These are phyloP conservation scores for Lachnellula subtilissima DNA, from an alignment of 2,329 filamentous ascomycete genomes.

Conservation along the genomic window DNA sequence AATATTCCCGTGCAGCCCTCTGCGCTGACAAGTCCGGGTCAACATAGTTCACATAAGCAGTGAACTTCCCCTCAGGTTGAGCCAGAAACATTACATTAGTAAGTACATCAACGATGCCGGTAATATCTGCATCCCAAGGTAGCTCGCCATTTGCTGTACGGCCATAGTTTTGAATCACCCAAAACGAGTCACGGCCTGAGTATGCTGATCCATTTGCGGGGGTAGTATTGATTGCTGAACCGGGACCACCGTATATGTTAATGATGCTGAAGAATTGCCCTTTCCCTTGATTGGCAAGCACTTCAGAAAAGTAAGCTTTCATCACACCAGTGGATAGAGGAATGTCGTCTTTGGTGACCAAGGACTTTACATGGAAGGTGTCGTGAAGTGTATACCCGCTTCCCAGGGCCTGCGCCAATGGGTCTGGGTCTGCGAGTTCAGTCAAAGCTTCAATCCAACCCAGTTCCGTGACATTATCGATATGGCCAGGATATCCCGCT, in stretches of 20 bases:
- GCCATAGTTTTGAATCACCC: constrained; percentile 23
- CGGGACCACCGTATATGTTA: constrained; percentile 20
- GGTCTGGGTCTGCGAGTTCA: constrained; percentile 2
- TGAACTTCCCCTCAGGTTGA: constrained; percentile 24
- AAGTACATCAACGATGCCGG: constrained; percentile 10
- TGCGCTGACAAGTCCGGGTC: constrained; percentile 15
- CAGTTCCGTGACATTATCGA: constrained; percentile 20
- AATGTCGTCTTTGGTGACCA: constrained; percentile 26
- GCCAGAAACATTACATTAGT: constrained; percentile 18
- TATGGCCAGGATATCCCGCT: constrained; percentile 31
- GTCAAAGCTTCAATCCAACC: constrained; percentile 33
- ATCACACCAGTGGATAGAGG: not conserved
- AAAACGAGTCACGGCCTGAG: constrained; percentile 19
- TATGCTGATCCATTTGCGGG: constrained; percentile 8
- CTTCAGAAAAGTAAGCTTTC: not conserved
- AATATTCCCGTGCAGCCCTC: constrained; percentile 19
- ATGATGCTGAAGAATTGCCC: constrained; percentile 21
- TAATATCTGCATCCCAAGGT: constrained; percentile 14
- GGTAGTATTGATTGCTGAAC: constrained; percentile 13
- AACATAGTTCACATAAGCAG: constrained; percentile 24
- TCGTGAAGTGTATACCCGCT: constrained; percentile 33
- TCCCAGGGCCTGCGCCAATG: constrained; percentile 37
- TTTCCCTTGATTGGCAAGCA: constrained; percentile 11
- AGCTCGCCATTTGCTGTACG: constrained; percentile 4
- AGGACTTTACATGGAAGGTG: constrained; percentile 53